Percentiles rank a stretch among this genome's conserved stretches.
Conservation (phyloP, 768 basidiomycete genomes). For the Rhizopogon roseolus region DNA sequence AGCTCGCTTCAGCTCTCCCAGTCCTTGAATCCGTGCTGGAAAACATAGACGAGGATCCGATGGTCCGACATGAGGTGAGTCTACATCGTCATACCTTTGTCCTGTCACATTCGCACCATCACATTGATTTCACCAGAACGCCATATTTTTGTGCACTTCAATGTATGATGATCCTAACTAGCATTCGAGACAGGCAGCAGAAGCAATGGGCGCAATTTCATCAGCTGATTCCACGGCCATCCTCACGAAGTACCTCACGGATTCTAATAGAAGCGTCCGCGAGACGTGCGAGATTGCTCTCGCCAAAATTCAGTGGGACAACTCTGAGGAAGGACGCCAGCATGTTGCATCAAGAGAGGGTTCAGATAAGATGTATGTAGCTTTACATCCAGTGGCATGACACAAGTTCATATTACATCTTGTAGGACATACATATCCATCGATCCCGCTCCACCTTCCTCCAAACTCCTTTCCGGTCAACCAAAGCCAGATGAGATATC, state of each 20-base stretch:
- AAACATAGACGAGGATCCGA: conserved; percentile 73
- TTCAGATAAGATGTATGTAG: conserved; percentile 32
- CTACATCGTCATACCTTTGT: background rate
- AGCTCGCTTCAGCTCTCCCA: conserved; percentile 66
- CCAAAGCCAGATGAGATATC: conserved; percentile 49
- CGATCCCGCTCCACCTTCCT: conserved; percentile 84
- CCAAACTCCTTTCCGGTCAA: conserved; percentile 51
- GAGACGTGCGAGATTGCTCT: conserved; percentile 98
- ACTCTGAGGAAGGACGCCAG: conserved; percentile 63
- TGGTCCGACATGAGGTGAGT: conserved; percentile 95
- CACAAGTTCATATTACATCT: background rate
- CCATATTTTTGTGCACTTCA: background rate
- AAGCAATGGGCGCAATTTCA: conserved; percentile 96
- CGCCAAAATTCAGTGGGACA: conserved; percentile 91
- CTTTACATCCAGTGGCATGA: background rate
- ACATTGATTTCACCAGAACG: background rate
- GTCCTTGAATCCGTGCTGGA: conserved; percentile 73
- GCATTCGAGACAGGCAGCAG: conserved; percentile 69
- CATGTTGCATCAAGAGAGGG: conserved; percentile 32
- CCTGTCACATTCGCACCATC: background rate
- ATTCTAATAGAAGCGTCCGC: conserved; percentile 70
- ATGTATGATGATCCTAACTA: conserved; percentile 4
- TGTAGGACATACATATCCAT: conserved; percentile 73
- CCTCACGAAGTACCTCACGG: conserved; percentile 65
- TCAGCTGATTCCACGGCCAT: conserved; percentile 58